Evolutionary conservation across 2,329 filamentous ascomycete species (phyloP), one percentile per base, ranked within the genome.

Genomic region (Penicillium sp.): DNA sequence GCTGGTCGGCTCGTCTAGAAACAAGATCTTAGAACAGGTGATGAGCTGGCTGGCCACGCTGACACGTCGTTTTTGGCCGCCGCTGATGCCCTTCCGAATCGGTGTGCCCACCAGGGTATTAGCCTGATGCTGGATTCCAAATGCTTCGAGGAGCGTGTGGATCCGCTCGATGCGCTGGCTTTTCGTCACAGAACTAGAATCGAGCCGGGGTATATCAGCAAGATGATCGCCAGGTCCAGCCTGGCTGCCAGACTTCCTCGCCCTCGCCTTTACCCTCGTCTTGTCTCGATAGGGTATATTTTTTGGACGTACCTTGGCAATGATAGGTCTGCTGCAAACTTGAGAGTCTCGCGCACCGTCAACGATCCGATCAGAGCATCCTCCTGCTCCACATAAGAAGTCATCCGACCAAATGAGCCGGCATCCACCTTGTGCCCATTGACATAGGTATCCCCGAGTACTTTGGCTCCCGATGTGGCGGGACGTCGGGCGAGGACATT

Each of bases 361-460:
- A 95, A 77, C 0, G 88, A 88, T 4, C 91, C 91, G 47, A 93
- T 88, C 11, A 95, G 79, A 1, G 90, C 87, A 77, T 96, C 91
- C 61, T 95, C 90, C 71, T 96, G 91, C 76, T 96, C 91, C 19
- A 95, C 91, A 67, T 92, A 95, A 43, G 85, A 85, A 51, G 84
- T 88, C 46, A 93, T 79, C 44, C 83, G 79, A 16, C 85, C 83
- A 62, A 93, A 88, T 0, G 77, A 76, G 7, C 77, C 70, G 7
- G 78, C 72, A 1, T 84, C 79, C 3, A 85, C 74, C 3, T 73
- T 66, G 2, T 67, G 69, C 26, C 88, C 88, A 70, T 94, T 92
- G 61, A 90, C 79, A 51, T 83, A 78, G 13, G 86, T 77, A 3
- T 77, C 70, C 14, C 84, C 83, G 26, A 80, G 70, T 6, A 83